Conservation (phyloP, 768 basidiomycete species). For the Tylopilus cervinicoccineus region DNA sequence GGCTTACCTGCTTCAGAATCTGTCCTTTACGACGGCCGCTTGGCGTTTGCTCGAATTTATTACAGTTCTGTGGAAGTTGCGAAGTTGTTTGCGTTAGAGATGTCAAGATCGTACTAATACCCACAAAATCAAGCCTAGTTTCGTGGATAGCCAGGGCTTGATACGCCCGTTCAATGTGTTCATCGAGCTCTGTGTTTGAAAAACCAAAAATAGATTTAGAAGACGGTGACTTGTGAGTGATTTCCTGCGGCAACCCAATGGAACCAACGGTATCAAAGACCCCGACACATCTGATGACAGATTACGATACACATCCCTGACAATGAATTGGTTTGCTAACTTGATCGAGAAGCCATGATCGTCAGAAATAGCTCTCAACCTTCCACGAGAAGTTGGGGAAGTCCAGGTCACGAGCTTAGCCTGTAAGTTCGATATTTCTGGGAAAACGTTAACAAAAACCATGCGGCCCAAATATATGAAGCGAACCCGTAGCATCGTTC, state of each 20-base stretch:
- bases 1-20: conserved; percentile 54
- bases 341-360: conserved; percentile 55
- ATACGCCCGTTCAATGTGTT: conserved; percentile 61
- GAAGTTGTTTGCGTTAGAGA: too few species aligned
- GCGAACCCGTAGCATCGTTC: conserved; percentile 41
- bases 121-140: conserved; percentile 62
- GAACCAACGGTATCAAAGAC: conserved; percentile 81
- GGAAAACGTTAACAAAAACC: neutral
- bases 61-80: conserved; percentile 43
- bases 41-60: conserved; percentile 59
- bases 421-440: conserved; percentile 39
- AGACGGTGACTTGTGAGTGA: conserved; percentile 44
- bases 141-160: conserved; percentile 75
- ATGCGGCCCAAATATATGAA: neutral
- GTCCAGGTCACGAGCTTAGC: conserved; percentile 53
- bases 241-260: conserved; percentile 63
- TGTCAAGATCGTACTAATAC: conserved; percentile 15
- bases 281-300: conserved; percentile 51
- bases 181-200: conserved; percentile 52
- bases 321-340: conserved; percentile 33
- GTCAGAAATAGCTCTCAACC: conserved; percentile 44
- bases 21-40: conserved; percentile 52
- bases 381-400: conserved; percentile 49
- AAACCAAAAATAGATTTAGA: conserved; percentile 60
- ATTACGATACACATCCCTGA: conserved; percentile 1